A percentile compares a stretch with the other conserved stretches of the same genome.
phyloP scores from a whole-genome alignment of 371 early-diverging fungal species.

The Mortierella sp. region DNA sequence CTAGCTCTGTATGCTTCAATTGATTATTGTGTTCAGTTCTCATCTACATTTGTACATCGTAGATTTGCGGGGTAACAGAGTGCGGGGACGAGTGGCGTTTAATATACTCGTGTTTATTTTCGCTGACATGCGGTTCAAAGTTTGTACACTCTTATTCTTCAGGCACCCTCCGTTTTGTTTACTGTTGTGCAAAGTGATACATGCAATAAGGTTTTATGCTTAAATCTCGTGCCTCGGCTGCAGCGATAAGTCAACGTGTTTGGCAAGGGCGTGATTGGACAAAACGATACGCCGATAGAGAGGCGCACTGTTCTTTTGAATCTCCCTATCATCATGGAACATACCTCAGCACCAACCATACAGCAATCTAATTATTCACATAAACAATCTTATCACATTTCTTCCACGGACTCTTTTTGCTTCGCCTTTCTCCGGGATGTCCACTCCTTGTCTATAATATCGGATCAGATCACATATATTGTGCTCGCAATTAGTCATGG shows the following conservation, averaged over 20 bases:
- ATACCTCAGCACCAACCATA: background rate
- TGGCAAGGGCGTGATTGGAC: background rate
- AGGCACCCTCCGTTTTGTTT: background rate
- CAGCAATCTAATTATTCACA: background rate
- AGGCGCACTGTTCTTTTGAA: background rate
- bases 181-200: background rate
- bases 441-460: too few species aligned
- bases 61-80: background rate
- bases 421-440: background rate
- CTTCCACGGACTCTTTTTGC: background rate
- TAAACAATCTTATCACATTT: constrained; percentile 1
- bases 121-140: background rate
- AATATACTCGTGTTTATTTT: constrained; percentile 6
- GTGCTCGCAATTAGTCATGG: background rate
- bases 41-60: constrained; percentile 4
- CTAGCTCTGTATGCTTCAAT: background rate
- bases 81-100: background rate
- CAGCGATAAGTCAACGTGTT: constrained; percentile 16
- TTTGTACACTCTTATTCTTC: background rate
- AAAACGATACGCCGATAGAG: background rate
- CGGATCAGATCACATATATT: background rate
- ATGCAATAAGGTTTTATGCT: background rate
- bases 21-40: background rate
- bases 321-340: background rate
- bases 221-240: background rate